A percentile compares a stretch with the other conserved stretches of the same genome.
These are phyloP conservation scores for Shiraia sp. DNA, from an alignment of 2,329 filamentous ascomycete genomes.

Conservation along the genomic window DNA sequence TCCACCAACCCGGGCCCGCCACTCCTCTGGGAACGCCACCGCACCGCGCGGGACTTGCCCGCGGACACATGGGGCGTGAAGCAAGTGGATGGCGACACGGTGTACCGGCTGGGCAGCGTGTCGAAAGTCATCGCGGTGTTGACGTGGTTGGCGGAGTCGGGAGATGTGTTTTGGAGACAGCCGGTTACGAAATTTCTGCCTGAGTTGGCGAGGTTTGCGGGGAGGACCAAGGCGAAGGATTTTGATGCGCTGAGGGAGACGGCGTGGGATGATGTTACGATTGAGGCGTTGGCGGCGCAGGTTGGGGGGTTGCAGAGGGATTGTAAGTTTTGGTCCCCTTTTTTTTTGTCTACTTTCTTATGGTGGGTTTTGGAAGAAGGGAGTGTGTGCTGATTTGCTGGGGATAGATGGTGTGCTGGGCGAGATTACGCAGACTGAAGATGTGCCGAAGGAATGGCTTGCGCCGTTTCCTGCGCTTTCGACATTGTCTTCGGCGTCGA, in stretches of 20 bases:
- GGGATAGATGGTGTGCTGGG: conserved; percentile 29
- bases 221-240: conserved; percentile 9
- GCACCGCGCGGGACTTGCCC: conserved; percentile 20
- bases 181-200: conserved; percentile 34
- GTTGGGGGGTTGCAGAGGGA: conserved; percentile 39
- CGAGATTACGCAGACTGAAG: conserved; percentile 25
- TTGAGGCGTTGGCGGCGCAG: conserved; percentile 39
- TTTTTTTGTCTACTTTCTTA: too few species aligned
- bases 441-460: conserved; percentile 15
- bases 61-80: conserved; percentile 20
- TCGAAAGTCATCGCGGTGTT: conserved; percentile 48
- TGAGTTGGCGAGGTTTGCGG: conserved; percentile 19
- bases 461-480: conserved; percentile 19
- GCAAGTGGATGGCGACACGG: conserved; percentile 42
- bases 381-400: too few species aligned
- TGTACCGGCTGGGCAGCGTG: conserved; percentile 50
- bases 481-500: conserved; percentile 12
- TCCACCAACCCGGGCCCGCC: conserved; percentile 22
- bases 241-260: conserved; percentile 27
- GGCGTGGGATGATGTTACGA: conserved; percentile 41
- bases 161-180: conserved; percentile 40
- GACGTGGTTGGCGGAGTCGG: conserved; percentile 43
- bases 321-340: conserved; percentile 22
- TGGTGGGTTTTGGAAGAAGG: too few species aligned
- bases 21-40: conserved; percentile 24